phyloP scores from a whole-genome alignment of 257 asterid genomes.

The Voacanga thouarsii region DNA sequence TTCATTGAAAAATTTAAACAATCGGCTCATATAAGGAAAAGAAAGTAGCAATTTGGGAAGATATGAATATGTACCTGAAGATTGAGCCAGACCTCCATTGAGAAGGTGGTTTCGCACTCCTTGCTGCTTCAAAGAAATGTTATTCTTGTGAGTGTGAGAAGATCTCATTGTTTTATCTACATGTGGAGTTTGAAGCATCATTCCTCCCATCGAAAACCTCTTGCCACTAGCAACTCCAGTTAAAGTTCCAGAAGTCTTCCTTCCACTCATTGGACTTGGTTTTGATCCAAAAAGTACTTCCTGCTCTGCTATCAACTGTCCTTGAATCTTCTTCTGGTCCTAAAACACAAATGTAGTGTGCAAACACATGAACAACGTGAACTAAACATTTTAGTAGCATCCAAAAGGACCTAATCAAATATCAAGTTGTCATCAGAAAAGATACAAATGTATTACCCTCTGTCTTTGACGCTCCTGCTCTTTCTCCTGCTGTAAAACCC shows the following conservation, averaged over 20 bases:
- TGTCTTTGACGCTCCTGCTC: slow-evolving; percentile 79
- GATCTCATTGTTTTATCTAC: slow-evolving; percentile 39
- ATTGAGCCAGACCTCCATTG: slow-evolving; percentile 23
- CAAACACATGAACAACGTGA: not conserved
- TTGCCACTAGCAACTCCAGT: slow-evolving; percentile 39
- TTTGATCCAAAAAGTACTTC: slow-evolving; percentile 81
- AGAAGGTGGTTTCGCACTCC: slow-evolving; percentile 30
- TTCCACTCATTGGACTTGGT: slow-evolving; percentile 71
- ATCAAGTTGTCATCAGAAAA: slow-evolving; percentile 8
- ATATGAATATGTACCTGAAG: slow-evolving; percentile 42
- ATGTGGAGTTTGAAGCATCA: slow-evolving; percentile 52
- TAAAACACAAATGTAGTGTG: slow-evolving; percentile 18
- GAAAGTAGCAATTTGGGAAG: not conserved
- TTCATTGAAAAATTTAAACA: no score
- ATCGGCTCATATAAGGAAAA: not conserved
- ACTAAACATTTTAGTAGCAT: slow-evolving; percentile 1
- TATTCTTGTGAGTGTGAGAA: slow-evolving; percentile 28
- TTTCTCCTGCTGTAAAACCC: slow-evolving; percentile 58
- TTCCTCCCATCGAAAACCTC: slow-evolving; percentile 71
- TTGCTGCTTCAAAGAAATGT: slow-evolving; percentile 33
- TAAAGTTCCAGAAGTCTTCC: slow-evolving; percentile 51
- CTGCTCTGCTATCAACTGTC: slow-evolving; percentile 68
- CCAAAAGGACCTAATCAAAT: not conserved
- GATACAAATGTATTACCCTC: slow-evolving; percentile 44
- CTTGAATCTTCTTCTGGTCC: slow-evolving; percentile 91